Evolutionary conservation across 495 filamentous ascomycete genomes (phyloP), one percentile per base, ranked within the genome.

Genomic region (Hyaloscypha bicolor): DNA sequence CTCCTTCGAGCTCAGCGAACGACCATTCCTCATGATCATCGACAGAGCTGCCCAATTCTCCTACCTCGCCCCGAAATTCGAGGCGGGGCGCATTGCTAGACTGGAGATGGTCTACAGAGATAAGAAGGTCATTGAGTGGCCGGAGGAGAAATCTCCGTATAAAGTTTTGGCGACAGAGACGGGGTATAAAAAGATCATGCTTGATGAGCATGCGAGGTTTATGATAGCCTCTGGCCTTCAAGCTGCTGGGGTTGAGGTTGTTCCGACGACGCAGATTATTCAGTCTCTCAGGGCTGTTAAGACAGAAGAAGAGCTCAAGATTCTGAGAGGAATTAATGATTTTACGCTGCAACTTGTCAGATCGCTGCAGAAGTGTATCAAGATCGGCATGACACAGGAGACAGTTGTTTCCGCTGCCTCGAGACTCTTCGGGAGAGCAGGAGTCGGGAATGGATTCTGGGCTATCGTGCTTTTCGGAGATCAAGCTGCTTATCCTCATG

Each of bases 141-240:
- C 21, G 45, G 72, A 76, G 25, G 74, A 76, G 31, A 37, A 66
- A 45, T 67, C 62, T 22, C 72, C 71, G 4, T 75, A 75, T 33
- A 63, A 67, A 39, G 74, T 69, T 6, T 60, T 76, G 30, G 68
- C 65, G 33, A 59, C 55, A 29, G 66, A 45, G 9, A 68, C 66
- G 4, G 64, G 61, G 19, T 66, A 68, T 45, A 63, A 59, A 19
- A 72, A 69, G 55, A 52, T 76, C 51, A 74, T 76, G 74, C 30
- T 76, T 2, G 74, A 76, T 62, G 74, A 76, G 61, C 74, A 76
- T 35, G 37, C 29, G 25, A 56, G 74, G 5, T 72, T 67, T 66
- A 74, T 76, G 68, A 74, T 76, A 16, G 72, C 74, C 8, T 60
- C 72, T 56, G 74, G 70, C 1, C 67, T 76, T 22, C 25, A 69